Percentiles rank a stretch among this genome's conserved stretches.
These are phyloP conservation scores for Russula foetens DNA, from an alignment of 768 basidiomycete genomes.

Conservation along the genomic window DNA sequence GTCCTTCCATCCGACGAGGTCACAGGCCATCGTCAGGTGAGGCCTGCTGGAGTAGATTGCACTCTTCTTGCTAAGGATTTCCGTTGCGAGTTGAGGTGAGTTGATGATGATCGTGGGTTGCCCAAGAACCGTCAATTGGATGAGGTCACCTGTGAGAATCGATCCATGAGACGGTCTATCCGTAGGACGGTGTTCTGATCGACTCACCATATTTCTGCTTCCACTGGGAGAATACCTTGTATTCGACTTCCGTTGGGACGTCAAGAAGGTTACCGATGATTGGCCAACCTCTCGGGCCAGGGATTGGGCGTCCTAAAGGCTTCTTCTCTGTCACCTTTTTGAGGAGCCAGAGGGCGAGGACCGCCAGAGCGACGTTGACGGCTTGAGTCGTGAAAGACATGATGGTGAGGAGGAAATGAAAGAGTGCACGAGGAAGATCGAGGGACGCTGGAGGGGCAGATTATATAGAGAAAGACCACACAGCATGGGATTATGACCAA, in stretches of 20 bases:
- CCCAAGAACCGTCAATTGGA: conserved; percentile 22
- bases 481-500: not conserved
- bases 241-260: conserved; percentile 16
- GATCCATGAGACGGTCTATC: not conserved
- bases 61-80: conserved; percentile 25
- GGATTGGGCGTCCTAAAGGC: conserved; percentile 12
- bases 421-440: not conserved
- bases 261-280: conserved; percentile 21
- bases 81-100: conserved; percentile 17
- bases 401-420: not conserved
- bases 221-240: conserved; percentile 15
- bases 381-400: conserved; percentile 11
- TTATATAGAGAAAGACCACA: not conserved
- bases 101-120: conserved; percentile 23
- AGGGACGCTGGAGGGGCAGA: not conserved
- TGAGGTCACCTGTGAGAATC: conserved; percentile 19
- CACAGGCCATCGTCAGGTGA: conserved; percentile 20
- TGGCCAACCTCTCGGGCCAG: conserved; percentile 16
- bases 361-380: conserved; percentile 5
- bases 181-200: too few species aligned
- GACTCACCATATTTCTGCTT: conserved; percentile 17
- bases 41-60: conserved; percentile 23
- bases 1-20: conserved; percentile 20
- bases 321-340: conserved; percentile 15
- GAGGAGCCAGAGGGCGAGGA: conserved; percentile 9